Conservation (phyloP, 2,329 filamentous ascomycete species). For the Monascus ruber region DNA sequence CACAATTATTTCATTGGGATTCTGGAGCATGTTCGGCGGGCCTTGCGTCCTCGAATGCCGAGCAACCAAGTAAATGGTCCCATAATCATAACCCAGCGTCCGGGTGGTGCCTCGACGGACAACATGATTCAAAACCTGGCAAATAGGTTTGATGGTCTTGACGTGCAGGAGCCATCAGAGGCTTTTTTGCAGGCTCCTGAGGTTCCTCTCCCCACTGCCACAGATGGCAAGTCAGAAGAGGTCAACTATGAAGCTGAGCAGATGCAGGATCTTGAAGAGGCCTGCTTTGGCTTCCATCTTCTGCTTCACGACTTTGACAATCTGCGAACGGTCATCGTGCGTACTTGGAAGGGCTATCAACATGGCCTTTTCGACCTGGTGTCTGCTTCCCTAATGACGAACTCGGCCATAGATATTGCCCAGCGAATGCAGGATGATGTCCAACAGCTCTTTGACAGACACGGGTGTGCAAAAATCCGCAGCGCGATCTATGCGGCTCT, state of each 20-base stretch:
- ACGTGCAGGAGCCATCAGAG: slow-evolving; percentile 29
- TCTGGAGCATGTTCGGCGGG: slow-evolving; percentile 3
- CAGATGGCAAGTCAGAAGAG: background rate
- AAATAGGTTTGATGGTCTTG: slow-evolving; percentile 26
- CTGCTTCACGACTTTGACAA: slow-evolving; percentile 12
- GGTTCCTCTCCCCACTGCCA: slow-evolving; percentile 8
- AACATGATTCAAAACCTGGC: too few species aligned
- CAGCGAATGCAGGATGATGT: slow-evolving; percentile 12
- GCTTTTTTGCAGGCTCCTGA: slow-evolving; percentile 24
- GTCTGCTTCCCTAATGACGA: slow-evolving; percentile 14
- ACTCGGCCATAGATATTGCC: slow-evolving; percentile 17
- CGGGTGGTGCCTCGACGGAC: background rate
- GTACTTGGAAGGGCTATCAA: slow-evolving; percentile 13
- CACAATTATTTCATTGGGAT: slow-evolving; percentile 5
- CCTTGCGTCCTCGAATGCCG: slow-evolving; percentile 2
- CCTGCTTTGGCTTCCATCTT: slow-evolving; percentile 8
- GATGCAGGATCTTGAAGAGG: slow-evolving; percentile 10
- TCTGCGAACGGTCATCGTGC: slow-evolving; percentile 8
- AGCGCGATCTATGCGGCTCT: slow-evolving; percentile 3
- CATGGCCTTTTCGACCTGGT: slow-evolving; percentile 9
- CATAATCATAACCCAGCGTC: too few species aligned
- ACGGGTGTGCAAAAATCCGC: slow-evolving; percentile 5
- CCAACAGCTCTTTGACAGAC: slow-evolving; percentile 5
- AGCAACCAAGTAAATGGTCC: background rate
- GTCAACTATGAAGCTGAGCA: slow-evolving; percentile 25